Conservation (phyloP, 371 early-diverging fungal species). For the Mortierella sp. region DNA sequence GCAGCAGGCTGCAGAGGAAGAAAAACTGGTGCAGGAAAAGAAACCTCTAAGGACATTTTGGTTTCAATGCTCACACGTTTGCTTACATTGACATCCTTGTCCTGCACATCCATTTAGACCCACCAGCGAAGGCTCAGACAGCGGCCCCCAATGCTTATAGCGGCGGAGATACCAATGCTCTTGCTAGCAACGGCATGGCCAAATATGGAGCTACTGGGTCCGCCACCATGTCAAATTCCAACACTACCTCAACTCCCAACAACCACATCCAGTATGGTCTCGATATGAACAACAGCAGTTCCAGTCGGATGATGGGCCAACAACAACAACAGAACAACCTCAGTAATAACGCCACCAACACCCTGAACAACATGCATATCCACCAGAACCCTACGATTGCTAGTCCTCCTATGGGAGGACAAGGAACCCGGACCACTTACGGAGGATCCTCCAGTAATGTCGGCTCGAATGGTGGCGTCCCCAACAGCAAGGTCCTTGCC, state of each 20-base stretch:
- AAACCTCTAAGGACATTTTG: background rate
- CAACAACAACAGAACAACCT: slow-evolving; percentile 9
- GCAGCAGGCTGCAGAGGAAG: background rate
- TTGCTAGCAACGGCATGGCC: slow-evolving; percentile 5
- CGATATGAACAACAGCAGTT: slow-evolving; percentile 8
- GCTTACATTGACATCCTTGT: slow-evolving; percentile 7
- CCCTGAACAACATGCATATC: slow-evolving; percentile 44
- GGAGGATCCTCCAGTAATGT: slow-evolving; percentile 21
- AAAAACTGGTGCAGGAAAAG: background rate
- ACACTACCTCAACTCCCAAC: slow-evolving; percentile 16
- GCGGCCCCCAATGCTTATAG: slow-evolving; percentile 12
- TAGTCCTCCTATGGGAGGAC: slow-evolving; percentile 28
- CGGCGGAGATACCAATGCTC: slow-evolving; percentile 1
- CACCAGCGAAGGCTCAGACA: slow-evolving; percentile 28
- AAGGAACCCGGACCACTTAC: slow-evolving; percentile 17
- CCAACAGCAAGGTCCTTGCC: slow-evolving; percentile 35
- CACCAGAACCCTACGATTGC: slow-evolving; percentile 41
- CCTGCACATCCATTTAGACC: slow-evolving; percentile 12
- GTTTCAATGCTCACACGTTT: background rate
- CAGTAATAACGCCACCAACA: slow-evolving; percentile 11
- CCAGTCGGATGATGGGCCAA: slow-evolving; percentile 13
- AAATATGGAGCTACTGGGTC: background rate
- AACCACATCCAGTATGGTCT: slow-evolving; percentile 12
- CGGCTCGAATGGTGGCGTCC: background rate
- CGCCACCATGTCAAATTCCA: slow-evolving; percentile 15